phyloP scores from a whole-genome alignment of 169 alveolate genomes.

The Fabrea salina region DNA sequence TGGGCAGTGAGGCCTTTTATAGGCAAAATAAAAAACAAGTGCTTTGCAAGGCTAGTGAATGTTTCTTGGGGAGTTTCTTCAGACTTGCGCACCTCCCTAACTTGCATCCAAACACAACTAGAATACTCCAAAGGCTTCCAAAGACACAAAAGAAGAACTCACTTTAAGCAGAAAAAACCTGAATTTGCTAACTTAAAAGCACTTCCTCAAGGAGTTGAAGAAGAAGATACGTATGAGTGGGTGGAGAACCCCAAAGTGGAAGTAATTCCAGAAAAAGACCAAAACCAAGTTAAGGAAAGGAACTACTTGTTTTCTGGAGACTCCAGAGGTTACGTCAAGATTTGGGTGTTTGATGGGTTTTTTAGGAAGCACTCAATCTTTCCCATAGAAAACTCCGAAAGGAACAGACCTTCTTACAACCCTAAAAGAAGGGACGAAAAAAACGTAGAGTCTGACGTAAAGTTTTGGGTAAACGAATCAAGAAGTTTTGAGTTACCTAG shows the following conservation, averaged over 20 bases:
- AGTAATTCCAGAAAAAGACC: slow-evolving; percentile 17
- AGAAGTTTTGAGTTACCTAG: not conserved
- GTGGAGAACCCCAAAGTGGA: slow-evolving; percentile 36
- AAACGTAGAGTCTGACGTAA: slow-evolving; percentile 34
- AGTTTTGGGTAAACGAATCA: slow-evolving; percentile 28
- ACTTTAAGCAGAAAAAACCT: slow-evolving; percentile 28
- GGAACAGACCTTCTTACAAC: slow-evolving; percentile 31
- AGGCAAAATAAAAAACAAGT: slow-evolving; percentile 44
- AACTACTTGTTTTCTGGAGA: slow-evolving; percentile 43
- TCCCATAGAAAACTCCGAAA: slow-evolving; percentile 12
- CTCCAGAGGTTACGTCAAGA: slow-evolving; percentile 43
- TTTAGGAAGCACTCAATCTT: not conserved
- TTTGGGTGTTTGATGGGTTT: slow-evolving; percentile 34
- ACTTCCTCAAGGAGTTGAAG: slow-evolving; percentile 30
- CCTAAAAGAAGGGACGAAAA: slow-evolving; percentile 30
- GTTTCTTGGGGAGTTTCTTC: slow-evolving; percentile 39
- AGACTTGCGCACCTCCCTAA: slow-evolving; percentile 41
- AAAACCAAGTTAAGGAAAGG: slow-evolving; percentile 23
- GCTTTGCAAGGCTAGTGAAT: slow-evolving; percentile 50
- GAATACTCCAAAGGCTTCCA: slow-evolving; percentile 6
- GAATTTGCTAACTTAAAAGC: slow-evolving; percentile 41
- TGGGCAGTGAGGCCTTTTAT: slow-evolving; percentile 68
- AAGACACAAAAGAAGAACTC: slow-evolving; percentile 31
- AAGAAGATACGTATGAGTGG: slow-evolving; percentile 34
- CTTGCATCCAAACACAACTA: slow-evolving; percentile 34